phyloP scores from a whole-genome alignment of 495 filamentous ascomycete genomes.

The Tuber magnatum region DNA sequence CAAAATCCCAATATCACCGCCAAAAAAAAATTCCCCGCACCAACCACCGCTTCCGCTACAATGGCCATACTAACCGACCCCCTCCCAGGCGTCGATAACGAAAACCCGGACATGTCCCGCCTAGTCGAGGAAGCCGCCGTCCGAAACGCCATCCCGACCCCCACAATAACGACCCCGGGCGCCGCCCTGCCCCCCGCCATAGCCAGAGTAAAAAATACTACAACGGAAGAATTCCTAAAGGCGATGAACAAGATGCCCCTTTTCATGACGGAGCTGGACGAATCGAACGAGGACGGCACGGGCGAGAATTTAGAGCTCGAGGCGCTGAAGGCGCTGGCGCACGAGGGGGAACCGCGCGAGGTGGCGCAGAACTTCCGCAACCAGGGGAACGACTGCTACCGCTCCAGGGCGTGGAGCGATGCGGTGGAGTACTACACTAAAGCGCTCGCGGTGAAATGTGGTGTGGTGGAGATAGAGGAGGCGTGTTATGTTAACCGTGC shows the following conservation, averaged over 20 bases:
- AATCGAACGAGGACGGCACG: constrained; percentile 53
- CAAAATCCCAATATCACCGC: background rate
- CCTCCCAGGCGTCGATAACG: constrained; percentile 11
- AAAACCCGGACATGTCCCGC: constrained; percentile 23
- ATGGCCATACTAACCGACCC: constrained; percentile 28
- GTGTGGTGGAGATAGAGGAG: constrained; percentile 40
- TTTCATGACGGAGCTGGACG: constrained; percentile 89
- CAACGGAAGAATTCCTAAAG: constrained; percentile 37
- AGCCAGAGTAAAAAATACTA: constrained; percentile 29
- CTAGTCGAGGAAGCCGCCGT: constrained; percentile 28
- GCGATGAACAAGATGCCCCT: constrained; percentile 52
- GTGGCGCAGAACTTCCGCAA: constrained; percentile 37
- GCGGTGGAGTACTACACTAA: constrained; percentile 89
- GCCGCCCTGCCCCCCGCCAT: constrained; percentile 34
- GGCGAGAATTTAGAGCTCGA: constrained; percentile 70
- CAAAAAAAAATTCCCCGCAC: background rate
- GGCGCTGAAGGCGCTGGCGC: constrained; percentile 79
- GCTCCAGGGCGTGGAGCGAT: constrained; percentile 65
- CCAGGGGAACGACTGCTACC: constrained; percentile 70
- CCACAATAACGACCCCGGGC: constrained; percentile 2
- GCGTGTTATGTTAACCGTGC: constrained; percentile 77
- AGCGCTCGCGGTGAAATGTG: constrained; percentile 49
- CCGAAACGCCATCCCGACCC: constrained; percentile 20
- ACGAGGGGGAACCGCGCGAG: constrained; percentile 82
- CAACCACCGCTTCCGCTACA: background rate